Evolutionary conservation across 495 filamentous ascomycete genomes (phyloP), one percentile per base, ranked within the genome.

Genomic region (Penicillium angulare): DNA sequence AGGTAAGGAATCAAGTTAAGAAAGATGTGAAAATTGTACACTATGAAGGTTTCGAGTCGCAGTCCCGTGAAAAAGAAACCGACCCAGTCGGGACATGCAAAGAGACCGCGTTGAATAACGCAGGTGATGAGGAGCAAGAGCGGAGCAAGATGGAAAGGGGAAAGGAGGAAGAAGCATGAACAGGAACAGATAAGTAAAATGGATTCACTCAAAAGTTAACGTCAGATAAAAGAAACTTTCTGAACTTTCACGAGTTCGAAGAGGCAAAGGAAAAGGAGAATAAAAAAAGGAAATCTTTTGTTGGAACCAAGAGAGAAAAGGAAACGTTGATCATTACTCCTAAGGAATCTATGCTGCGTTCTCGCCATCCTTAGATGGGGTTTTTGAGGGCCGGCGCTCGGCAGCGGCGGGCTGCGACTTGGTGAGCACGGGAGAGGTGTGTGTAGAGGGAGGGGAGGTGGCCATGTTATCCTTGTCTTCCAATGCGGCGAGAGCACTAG

Each of bases 361-460:
- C 56, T 72, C 70, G 51, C 68, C 72, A 55, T 71, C 71, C 63
- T 73, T 74, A 15, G 66, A 71, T 49, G 76, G 75, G 46, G 76
- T 74, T 61, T 79, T 78, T 29, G 76, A 73, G 49, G 69, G 71
- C 52, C 68, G 68, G 55, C 73, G 71, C 57, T 72, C 70, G 42
- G 63, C 56, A 15, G 52, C 47, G 21, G 78, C 74, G 35, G 74
- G 79, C 57, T 74, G 73, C 23, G 77, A 68, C 63, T 84, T 86
- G 35, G 70, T 67, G 36, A 75, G 65, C 40, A 75, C 69, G 38
- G 83, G 83, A 22, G 83, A 86, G 26, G 77, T 78, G 21, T 79
- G 71, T 54, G 77, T 72, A 24, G 81, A 84, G 13, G 82, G 79
- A 33, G 82, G 80, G 53, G 81, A 83, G 34, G 77, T 79, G 31